phyloP scores from a whole-genome alignment of 176 grass and related monocot genomes.

The Oryza brachyantha region DNA sequence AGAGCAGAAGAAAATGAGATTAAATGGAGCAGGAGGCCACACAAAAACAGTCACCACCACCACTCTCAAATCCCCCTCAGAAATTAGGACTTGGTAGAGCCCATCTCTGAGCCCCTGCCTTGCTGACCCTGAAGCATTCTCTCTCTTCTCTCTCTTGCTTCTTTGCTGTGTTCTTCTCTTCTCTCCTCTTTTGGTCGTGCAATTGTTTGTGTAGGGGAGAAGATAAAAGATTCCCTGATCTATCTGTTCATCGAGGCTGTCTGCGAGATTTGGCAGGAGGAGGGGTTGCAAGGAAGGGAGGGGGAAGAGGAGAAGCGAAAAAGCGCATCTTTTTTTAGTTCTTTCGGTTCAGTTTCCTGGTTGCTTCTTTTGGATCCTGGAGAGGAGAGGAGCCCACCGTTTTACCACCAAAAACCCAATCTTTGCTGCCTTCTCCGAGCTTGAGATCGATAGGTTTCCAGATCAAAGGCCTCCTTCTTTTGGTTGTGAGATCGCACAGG shows the following conservation, averaged over 20 bases:
- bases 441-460: conserved; percentile 40
- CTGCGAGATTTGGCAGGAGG: conserved; percentile 21
- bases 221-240: conserved; percentile 26
- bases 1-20: neutral
- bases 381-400: conserved; percentile 32
- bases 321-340: conserved; percentile 28
- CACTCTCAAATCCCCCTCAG: conserved; percentile 26
- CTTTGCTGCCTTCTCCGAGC: conserved; percentile 22
- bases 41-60: conserved; percentile 9
- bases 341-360: conserved; percentile 35
- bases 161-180: conserved; percentile 23
- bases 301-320: conserved; percentile 19
- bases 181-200: conserved; percentile 17
- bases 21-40: conserved; percentile 20
- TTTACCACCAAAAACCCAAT: conserved; percentile 37
- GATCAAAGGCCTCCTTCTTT: conserved; percentile 33
- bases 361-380: conserved; percentile 46
- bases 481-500: conserved; percentile 11
- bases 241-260: conserved; percentile 23
- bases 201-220: neutral
- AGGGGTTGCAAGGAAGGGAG: neutral
- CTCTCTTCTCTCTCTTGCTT: conserved; percentile 7
- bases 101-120: conserved; percentile 48
- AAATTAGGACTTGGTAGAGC: conserved; percentile 52
- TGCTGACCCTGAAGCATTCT: conserved; percentile 41